Evolutionary conservation across 139 green algal genomes (phyloP).

Genomic region (Coelastrella sp.): DNA sequence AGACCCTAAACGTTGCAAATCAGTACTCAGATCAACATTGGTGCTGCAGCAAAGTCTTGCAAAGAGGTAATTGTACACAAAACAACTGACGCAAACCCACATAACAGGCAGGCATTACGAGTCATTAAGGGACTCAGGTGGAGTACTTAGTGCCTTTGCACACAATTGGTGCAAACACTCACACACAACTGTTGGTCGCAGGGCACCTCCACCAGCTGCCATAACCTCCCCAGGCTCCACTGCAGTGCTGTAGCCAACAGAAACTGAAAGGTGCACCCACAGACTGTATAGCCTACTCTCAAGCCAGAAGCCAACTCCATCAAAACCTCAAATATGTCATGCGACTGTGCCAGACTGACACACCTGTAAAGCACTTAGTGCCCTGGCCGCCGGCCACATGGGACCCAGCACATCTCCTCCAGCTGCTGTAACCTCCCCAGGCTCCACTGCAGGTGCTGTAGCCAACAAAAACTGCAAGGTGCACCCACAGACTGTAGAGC

Average conservation of each 20-base stretch:
- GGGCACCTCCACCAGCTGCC: not conserved
- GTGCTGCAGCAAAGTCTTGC: too few species aligned
- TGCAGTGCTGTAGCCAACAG: conserved; percentile 11
- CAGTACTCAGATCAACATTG: too few species aligned
- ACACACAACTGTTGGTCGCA: not conserved
- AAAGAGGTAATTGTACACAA: too few species aligned
- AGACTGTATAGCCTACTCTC: conserved; percentile 11
- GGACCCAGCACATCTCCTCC: not conserved
- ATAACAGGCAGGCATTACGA: too few species aligned
- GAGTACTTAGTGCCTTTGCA: conserved; percentile 3
- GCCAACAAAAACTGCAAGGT: not conserved
- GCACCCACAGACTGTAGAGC: conserved; percentile 10
- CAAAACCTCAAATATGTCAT: too few species aligned
- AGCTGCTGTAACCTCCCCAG: conserved; percentile 17
- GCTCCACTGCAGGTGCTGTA: conserved; percentile 23
- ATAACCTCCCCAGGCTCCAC: conserved; percentile 22
- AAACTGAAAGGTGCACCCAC: not conserved
- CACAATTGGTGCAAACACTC: not conserved
- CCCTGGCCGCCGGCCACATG: conserved; percentile 30
- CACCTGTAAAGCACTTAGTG: conserved; percentile 41
- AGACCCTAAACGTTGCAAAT: too few species aligned
- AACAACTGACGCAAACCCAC: too few species aligned
- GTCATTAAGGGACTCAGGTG: not conserved
- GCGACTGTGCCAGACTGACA: not conserved
- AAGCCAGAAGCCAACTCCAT: too few species aligned